A percentile compares a stretch with the other conserved stretches of the same genome.
phyloP scores from a whole-genome alignment of 192 early-diverging fungal genomes.

The Obelidium mucronatum region DNA sequence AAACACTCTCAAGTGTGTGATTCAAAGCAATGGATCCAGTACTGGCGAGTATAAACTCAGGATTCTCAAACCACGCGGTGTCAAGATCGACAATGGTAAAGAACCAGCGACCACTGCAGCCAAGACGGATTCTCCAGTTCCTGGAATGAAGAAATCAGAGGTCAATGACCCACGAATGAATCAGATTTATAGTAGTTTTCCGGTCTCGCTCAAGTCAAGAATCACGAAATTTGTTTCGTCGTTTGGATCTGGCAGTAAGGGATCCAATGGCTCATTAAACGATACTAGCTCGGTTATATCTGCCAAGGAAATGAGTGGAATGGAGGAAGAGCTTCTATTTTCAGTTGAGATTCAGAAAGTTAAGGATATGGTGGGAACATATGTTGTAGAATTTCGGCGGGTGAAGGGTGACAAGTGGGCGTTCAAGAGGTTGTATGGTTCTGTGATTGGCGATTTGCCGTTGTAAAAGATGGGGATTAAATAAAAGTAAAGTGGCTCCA shows the following conservation, averaged over 20 bases:
- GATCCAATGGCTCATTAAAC: not conserved
- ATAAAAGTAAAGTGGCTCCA: not conserved
- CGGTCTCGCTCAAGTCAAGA: not conserved
- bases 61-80: not conserved
- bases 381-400: slow-evolving; percentile 32
- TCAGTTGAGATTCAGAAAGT: slow-evolving; percentile 15
- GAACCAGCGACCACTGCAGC: not conserved
- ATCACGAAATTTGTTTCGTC: slow-evolving; percentile 12
- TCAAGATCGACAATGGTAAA: not conserved
- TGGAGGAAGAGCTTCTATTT: slow-evolving; percentile 17
- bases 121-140: not conserved
- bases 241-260: not conserved
- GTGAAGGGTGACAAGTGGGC: slow-evolving; percentile 33
- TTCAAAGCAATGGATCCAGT: not conserved
- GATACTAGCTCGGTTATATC: not conserved
- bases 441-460: slow-evolving; percentile 22
- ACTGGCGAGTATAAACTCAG: not conserved
- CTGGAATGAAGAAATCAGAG: not conserved
- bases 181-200: slow-evolving; percentile 9
- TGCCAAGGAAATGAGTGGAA: not conserved
- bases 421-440: slow-evolving; percentile 31
- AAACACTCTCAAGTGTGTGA: not conserved
- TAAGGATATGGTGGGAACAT: slow-evolving; percentile 10
- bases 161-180: not conserved
- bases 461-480: slow-evolving; percentile 8